Percentiles rank a stretch among this genome's conserved stretches.
These are phyloP conservation scores for Puccinia triticina DNA, from an alignment of 1,284 basidiomycete species.

Conservation along the genomic window DNA sequence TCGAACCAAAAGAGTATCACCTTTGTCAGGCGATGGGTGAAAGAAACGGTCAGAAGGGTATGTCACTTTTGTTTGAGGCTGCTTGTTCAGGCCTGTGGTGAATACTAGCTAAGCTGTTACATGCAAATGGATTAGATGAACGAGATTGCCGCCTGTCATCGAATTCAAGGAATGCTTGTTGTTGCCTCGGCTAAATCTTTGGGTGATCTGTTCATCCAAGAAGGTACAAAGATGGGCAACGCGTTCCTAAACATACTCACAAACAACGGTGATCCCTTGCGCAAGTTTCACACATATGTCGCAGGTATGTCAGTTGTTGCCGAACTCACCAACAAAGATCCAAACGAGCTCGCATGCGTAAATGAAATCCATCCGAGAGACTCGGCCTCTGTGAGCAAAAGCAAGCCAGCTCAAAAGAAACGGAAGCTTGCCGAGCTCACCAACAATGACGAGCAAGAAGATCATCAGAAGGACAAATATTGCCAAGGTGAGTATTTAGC, in stretches of 20 bases:
- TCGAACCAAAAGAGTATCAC: not conserved
- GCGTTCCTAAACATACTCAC: too few relatives aligned
- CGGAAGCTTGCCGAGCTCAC: not conserved
- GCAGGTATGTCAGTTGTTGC: not conserved
- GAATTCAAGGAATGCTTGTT: too few relatives aligned
- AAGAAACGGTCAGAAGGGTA: not conserved
- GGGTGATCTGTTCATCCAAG: too few relatives aligned
- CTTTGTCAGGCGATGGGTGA: slow-evolving; percentile 2
- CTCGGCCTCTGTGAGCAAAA: too few relatives aligned
- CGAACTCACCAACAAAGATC: not conserved
- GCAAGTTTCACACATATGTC: not conserved
- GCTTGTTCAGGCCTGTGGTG: too few relatives aligned
- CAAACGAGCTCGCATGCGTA: not conserved
- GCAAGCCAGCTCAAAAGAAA: not conserved
- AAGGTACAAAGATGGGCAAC: too few relatives aligned
- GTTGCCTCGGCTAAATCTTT: too few relatives aligned
- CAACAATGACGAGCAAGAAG: not conserved
- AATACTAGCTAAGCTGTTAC: too few relatives aligned
- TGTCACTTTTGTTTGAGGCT: not conserved
- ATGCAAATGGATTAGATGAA: too few relatives aligned
- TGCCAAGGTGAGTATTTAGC: not conserved
- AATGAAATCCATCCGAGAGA: too few relatives aligned
- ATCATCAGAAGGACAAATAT: not conserved
- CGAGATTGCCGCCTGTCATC: too few relatives aligned
- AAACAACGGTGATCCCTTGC: too few relatives aligned